These are phyloP conservation scores for Aspergillus fructus DNA, from an alignment of 2,329 filamentous ascomycete genomes.

Conservation along the genomic window DNA sequence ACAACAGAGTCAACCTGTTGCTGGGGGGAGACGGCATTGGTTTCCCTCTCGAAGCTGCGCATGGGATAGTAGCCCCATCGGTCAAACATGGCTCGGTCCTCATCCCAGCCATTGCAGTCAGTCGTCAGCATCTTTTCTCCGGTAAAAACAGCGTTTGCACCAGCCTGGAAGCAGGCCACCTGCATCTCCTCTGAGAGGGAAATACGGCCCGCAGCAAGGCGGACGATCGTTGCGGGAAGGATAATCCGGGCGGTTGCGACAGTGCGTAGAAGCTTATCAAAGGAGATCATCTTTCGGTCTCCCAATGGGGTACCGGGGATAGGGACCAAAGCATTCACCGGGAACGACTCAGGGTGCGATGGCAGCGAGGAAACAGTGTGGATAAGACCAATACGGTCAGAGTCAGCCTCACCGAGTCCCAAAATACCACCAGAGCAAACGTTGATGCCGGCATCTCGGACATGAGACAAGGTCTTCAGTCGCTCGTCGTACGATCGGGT, in stretches of 20 bases:
- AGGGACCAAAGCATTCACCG: conserved; percentile 85
- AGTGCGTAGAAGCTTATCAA: conserved; percentile 76
- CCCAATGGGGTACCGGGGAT: conserved; percentile 87
- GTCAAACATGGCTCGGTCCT: conserved; percentile 80
- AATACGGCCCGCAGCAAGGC: conserved; percentile 80
- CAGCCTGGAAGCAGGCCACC: conserved; percentile 83
- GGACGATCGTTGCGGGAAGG: conserved; percentile 82
- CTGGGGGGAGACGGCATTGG: conserved; percentile 3
- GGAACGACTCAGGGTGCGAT: conserved; percentile 83
- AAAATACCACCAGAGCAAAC: conserved; percentile 90
- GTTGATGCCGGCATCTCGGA: conserved; percentile 81
- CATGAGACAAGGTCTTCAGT: conserved; percentile 73
- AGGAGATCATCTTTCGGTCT: conserved; percentile 69
- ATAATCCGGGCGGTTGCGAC: conserved; percentile 80
- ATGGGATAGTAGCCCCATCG: conserved; percentile 81
- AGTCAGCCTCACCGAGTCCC: conserved; percentile 74
- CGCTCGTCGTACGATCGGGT: conserved; percentile 86
- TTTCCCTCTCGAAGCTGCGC: conserved; percentile 54
- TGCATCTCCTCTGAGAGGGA: conserved; percentile 87
- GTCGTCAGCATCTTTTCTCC: conserved; percentile 96
- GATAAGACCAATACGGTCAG: conserved; percentile 79
- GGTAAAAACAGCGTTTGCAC: conserved; percentile 92
- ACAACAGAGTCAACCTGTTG: conserved; percentile 1
- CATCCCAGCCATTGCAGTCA: conserved; percentile 86
- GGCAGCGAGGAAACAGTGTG: conserved; percentile 80